A percentile compares a stretch with the other conserved stretches of the same genome.
phyloP scores from a whole-genome alignment of 1,139 yeast species.

The Suhomyces maxii region DNA sequence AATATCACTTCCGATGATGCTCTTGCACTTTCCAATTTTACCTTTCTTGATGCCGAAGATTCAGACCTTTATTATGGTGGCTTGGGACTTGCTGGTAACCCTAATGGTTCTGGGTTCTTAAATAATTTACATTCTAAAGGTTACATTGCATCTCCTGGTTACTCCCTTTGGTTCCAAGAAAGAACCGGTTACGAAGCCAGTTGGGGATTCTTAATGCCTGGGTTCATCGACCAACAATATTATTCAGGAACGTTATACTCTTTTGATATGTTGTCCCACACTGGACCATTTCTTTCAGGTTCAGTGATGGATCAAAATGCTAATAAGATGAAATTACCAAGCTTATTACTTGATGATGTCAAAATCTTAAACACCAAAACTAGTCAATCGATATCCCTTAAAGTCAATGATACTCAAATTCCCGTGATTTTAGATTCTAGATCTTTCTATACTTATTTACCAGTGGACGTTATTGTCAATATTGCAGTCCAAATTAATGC shows the following conservation, averaged over 20 bases:
- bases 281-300: neutral
- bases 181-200: slow-evolving; percentile 13
- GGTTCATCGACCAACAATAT: slow-evolving; percentile 53
- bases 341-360: slow-evolving; percentile 56
- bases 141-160: slow-evolving; percentile 48
- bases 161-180: slow-evolving; percentile 52
- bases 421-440: slow-evolving; percentile 69
- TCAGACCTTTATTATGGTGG: slow-evolving; percentile 33
- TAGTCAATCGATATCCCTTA: slow-evolving; percentile 31
- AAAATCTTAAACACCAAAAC: slow-evolving; percentile 46
- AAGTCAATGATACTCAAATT: slow-evolving; percentile 32
- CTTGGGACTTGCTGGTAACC: slow-evolving; percentile 55
- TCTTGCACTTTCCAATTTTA: slow-evolving; percentile 22
- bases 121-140: slow-evolving; percentile 30
- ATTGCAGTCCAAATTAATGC: slow-evolving; percentile 79
- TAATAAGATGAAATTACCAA: slow-evolving; percentile 42
- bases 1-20: slow-evolving; percentile 2
- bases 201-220: slow-evolving; percentile 52
- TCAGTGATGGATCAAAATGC: neutral
- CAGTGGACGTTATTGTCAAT: slow-evolving; percentile 58
- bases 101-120: slow-evolving; percentile 44
- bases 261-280: slow-evolving; percentile 49
- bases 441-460: slow-evolving; percentile 53
- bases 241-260: slow-evolving; percentile 47
- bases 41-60: slow-evolving; percentile 29